Conservation (phyloP, 495 filamentous ascomycete species). For the Parachaetomium inaequale region DNA sequence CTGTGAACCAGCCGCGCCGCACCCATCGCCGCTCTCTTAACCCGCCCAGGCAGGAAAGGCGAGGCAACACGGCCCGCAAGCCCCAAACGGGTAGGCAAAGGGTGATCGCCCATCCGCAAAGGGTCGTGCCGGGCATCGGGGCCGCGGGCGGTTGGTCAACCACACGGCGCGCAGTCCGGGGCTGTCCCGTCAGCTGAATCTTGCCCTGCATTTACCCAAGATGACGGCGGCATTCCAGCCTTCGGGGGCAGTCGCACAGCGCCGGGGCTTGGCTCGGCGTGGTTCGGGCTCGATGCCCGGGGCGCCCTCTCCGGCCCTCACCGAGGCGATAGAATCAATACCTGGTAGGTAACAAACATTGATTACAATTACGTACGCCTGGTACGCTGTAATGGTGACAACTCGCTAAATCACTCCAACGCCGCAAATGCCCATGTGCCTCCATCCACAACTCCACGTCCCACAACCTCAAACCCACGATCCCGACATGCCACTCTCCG, state of each 20-base stretch:
- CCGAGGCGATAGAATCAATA: not conserved
- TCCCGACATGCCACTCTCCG: constrained; percentile 34
- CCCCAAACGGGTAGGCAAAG: constrained; percentile 24
- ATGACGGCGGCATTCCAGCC: not conserved
- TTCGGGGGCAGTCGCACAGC: not conserved
- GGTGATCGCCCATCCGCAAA: constrained; percentile 22
- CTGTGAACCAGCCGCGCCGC: not conserved
- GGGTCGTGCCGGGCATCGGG: constrained; percentile 15
- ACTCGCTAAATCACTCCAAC: not conserved
- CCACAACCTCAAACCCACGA: constrained; percentile 22
- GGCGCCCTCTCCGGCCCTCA: not conserved
- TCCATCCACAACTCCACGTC: not conserved
- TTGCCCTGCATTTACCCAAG: constrained; percentile 3
- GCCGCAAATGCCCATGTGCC: not conserved
- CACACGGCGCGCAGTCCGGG: not conserved
- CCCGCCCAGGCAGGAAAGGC: constrained; percentile 6
- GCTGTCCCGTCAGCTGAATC: not conserved
- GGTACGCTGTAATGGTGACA: constrained; percentile 1
- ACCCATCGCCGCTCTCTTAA: not conserved
- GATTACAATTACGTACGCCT: constrained; percentile 7
- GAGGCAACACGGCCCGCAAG: constrained; percentile 23
- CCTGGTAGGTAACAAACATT: not conserved
- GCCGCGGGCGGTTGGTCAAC: constrained; percentile 5
- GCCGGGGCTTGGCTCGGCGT: not conserved
- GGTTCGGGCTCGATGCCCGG: not conserved